phyloP scores from a whole-genome alignment of 352 stramenopile genomes.

The Phytopythium ostracodes region DNA sequence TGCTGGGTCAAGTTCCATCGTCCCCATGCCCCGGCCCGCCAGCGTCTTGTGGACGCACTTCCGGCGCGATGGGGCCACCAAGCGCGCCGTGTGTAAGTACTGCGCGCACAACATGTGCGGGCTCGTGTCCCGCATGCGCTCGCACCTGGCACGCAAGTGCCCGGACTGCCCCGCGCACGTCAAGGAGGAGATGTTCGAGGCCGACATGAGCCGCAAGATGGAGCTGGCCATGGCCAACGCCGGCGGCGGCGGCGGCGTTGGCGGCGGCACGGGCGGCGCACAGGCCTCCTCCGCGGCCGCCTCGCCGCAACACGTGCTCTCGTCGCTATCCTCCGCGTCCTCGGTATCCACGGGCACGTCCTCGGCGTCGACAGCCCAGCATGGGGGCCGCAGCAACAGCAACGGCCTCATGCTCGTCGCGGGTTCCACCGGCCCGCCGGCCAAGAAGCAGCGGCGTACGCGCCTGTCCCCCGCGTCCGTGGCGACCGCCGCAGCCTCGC shows the following conservation, averaged over 20 bases:
- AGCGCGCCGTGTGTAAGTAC: conserved; percentile 73
- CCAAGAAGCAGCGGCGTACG: conserved; percentile 29
- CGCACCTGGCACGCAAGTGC: conserved; percentile 59
- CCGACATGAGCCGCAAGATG: conserved; percentile 32
- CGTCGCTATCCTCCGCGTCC: not conserved
- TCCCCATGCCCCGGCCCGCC: conserved; percentile 56
- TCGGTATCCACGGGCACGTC: not conserved
- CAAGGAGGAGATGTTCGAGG: conserved; percentile 46
- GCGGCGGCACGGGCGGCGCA: not conserved
- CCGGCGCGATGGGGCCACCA: conserved; percentile 43
- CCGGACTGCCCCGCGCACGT: conserved; percentile 38
- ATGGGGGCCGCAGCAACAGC: not conserved
- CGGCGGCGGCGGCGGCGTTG: not conserved
- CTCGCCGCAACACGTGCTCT: not conserved
- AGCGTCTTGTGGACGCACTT: conserved; percentile 66
- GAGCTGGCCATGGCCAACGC: not conserved
- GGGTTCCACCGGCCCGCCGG: not conserved
- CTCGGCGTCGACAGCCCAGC: too few species aligned
- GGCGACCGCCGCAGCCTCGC: conserved; percentile 9
- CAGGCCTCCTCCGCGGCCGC: conserved; percentile 5
- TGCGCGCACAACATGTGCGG: conserved; percentile 75
- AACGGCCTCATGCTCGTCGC: not conserved
- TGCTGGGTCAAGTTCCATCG: not conserved
- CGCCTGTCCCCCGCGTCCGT: conserved; percentile 7
- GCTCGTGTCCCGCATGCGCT: conserved; percentile 60